Percentiles rank a stretch among this genome's conserved stretches.
These are phyloP conservation scores for Cystobasidiaceae sp. DNA, from an alignment of 1,284 basidiomycete genomes.

Conservation along the genomic window DNA sequence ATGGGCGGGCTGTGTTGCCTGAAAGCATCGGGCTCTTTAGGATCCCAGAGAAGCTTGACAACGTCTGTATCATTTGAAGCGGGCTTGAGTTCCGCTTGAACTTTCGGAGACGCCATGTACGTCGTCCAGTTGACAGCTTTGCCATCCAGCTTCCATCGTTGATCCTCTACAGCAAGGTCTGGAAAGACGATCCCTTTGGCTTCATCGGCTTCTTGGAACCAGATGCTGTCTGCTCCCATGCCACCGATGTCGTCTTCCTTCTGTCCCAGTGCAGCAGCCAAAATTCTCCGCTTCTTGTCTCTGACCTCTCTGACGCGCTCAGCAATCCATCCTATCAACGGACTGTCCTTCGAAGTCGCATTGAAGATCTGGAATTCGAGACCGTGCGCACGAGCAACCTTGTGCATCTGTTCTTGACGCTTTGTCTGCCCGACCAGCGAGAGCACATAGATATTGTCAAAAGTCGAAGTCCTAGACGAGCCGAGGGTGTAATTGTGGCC, in stretches of 20 bases:
- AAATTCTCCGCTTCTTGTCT: constrained; percentile 28
- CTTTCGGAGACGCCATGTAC: constrained; percentile 25
- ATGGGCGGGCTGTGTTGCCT: constrained; percentile 39
- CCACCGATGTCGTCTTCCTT: constrained; percentile 11
- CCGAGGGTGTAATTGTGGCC: constrained; percentile 18
- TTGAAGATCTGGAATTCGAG: constrained; percentile 40
- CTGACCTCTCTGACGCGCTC: constrained; percentile 38
- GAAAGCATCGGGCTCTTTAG: constrained; percentile 26
- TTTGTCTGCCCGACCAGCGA: constrained; percentile 37
- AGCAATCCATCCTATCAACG: constrained; percentile 41
- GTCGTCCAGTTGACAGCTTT: constrained; percentile 20
- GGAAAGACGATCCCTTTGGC: constrained; percentile 12
- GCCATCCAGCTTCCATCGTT: constrained; percentile 4
- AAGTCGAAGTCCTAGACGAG: constrained; percentile 34
- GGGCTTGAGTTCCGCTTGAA: constrained; percentile 12
- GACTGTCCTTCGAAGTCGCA: constrained; percentile 35
- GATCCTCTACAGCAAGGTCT: background rate
- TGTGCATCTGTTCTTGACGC: constrained; percentile 35
- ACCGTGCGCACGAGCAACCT: constrained; percentile 39
- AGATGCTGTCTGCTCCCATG: constrained; percentile 14
- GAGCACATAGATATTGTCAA: constrained; percentile 42
- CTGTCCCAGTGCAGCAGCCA: constrained; percentile 30
- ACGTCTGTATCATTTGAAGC: constrained; percentile 20
- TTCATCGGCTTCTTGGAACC: constrained; percentile 20
- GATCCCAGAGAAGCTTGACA: constrained; percentile 36